Percentiles rank a stretch among this genome's conserved stretches.
phyloP scores from a whole-genome alignment of 2,329 filamentous ascomycete genomes.

The Thyridium curvatum region DNA sequence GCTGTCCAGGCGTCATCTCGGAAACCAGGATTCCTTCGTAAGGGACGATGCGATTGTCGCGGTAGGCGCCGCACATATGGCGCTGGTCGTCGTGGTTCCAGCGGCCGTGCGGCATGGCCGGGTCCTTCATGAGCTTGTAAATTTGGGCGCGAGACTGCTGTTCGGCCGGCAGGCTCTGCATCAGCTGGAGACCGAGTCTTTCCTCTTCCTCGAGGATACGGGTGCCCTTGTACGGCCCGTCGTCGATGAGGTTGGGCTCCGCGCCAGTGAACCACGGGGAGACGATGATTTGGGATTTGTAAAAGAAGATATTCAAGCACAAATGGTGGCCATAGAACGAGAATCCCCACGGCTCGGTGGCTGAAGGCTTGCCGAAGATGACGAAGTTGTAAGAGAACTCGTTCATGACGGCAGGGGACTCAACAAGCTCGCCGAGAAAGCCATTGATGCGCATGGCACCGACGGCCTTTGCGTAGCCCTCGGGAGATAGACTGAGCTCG shows the following conservation, averaged over 20 bases:
- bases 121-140: slow-evolving; percentile 56
- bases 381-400: slow-evolving; percentile 72
- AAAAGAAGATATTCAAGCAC: slow-evolving; percentile 65
- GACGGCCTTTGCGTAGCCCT: slow-evolving; percentile 66
- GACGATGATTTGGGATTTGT: slow-evolving; percentile 58
- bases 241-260: slow-evolving; percentile 70
- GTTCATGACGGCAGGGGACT: slow-evolving; percentile 59
- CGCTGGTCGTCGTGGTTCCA: slow-evolving; percentile 81
- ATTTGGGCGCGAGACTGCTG: slow-evolving; percentile 45
- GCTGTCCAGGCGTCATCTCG: slow-evolving; percentile 39
- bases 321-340: slow-evolving; percentile 76
- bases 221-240: slow-evolving; percentile 55
- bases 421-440: slow-evolving; percentile 64
- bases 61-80: slow-evolving; percentile 70
- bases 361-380: slow-evolving; percentile 60
- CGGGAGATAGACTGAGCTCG: slow-evolving; percentile 52
- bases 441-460: slow-evolving; percentile 69
- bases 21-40: slow-evolving; percentile 61
- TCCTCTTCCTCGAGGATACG: slow-evolving; percentile 62
- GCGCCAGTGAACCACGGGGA: slow-evolving; percentile 75
- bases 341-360: slow-evolving; percentile 59
- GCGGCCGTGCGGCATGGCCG: slow-evolving; percentile 58
- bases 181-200: slow-evolving; percentile 56
- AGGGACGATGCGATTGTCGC: slow-evolving; percentile 71
- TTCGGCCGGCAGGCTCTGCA: slow-evolving; percentile 52